These are phyloP conservation scores for Rickenella mellea DNA, from an alignment of 768 basidiomycete species.

Conservation along the genomic window DNA sequence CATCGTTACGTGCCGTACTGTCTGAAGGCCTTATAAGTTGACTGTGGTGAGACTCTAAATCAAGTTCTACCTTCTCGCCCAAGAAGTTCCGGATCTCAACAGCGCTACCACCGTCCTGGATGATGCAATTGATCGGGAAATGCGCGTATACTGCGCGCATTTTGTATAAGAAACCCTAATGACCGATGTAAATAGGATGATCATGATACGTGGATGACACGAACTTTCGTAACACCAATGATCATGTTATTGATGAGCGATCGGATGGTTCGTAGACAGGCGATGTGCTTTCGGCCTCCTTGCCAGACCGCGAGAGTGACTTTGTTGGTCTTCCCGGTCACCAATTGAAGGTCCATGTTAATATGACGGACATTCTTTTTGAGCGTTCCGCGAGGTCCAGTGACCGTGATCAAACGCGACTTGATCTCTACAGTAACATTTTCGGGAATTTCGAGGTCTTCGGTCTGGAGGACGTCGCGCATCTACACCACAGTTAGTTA, in stretches of 20 bases:
- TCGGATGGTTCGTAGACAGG: slow-evolving; percentile 93
- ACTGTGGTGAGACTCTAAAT: background rate
- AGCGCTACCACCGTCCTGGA: slow-evolving; percentile 59
- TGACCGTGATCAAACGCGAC: slow-evolving; percentile 84
- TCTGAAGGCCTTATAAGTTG: slow-evolving; percentile 33
- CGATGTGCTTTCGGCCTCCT: slow-evolving; percentile 96
- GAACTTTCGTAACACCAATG: slow-evolving; percentile 89
- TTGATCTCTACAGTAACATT: slow-evolving; percentile 82
- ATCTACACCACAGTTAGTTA: slow-evolving; percentile 38
- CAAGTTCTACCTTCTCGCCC: slow-evolving; percentile 73
- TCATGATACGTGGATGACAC: slow-evolving; percentile 8
- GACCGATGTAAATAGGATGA: background rate
- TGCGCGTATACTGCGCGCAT: slow-evolving; percentile 99
- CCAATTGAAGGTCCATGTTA: slow-evolving; percentile 84
- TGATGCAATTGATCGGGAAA: slow-evolving; percentile 99
- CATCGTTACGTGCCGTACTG: slow-evolving; percentile 89
- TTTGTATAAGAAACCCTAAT: slow-evolving; percentile 97
- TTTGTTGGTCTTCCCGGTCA: slow-evolving; percentile 70
- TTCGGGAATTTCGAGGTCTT: slow-evolving; percentile 85
- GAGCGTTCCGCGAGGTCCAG: slow-evolving; percentile 87
- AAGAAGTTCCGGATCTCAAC: slow-evolving; percentile 94
- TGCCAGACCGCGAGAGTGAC: slow-evolving; percentile 96
- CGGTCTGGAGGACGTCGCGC: slow-evolving; percentile 88
- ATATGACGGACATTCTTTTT: slow-evolving; percentile 89
- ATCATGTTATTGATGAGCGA: slow-evolving; percentile 97